A percentile compares a stretch with the other conserved stretches of the same genome.
phyloP scores from a whole-genome alignment of 2,329 filamentous ascomycete species.

The Colletotrichum echinochloae region DNA sequence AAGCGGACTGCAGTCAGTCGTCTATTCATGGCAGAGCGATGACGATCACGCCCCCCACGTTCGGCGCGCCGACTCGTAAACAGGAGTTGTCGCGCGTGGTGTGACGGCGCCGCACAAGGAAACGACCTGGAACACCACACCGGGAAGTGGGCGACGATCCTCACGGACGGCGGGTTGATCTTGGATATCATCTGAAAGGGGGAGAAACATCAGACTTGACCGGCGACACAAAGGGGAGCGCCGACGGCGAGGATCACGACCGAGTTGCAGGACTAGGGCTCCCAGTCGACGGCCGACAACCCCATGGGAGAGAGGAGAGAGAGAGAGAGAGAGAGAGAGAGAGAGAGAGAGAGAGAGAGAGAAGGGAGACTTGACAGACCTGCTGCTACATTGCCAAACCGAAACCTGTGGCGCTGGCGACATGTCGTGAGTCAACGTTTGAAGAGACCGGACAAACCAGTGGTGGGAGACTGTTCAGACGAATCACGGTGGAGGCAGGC shows the following conservation, averaged over 20 bases:
- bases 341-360: background rate
- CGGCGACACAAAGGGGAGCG: slow-evolving; percentile 11
- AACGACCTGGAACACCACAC: background rate
- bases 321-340: background rate
- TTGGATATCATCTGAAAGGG: slow-evolving; percentile 21
- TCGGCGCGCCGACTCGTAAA: background rate
- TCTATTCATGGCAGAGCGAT: background rate
- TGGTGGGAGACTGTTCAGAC: slow-evolving; percentile 4
- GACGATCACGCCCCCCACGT: slow-evolving; percentile 5
- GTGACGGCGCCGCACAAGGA: background rate
- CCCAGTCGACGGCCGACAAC: background rate
- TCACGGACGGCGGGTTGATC: background rate
- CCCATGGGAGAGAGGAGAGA: background rate
- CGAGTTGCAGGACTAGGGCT: background rate
- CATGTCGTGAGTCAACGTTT: background rate
- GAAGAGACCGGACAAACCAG: slow-evolving; percentile 17
- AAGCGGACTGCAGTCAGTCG: background rate
- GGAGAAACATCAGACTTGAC: slow-evolving; percentile 14
- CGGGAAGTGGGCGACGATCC: slow-evolving; percentile 23
- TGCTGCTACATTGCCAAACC: slow-evolving; percentile 5
- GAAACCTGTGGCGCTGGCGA: slow-evolving; percentile 25
- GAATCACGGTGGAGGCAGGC: background rate
- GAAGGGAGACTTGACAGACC: background rate
- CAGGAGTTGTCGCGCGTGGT: background rate
- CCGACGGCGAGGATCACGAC: slow-evolving; percentile 10